phyloP scores from a whole-genome alignment of 2,329 filamentous ascomycete genomes.

The Ascochyta lentis region DNA sequence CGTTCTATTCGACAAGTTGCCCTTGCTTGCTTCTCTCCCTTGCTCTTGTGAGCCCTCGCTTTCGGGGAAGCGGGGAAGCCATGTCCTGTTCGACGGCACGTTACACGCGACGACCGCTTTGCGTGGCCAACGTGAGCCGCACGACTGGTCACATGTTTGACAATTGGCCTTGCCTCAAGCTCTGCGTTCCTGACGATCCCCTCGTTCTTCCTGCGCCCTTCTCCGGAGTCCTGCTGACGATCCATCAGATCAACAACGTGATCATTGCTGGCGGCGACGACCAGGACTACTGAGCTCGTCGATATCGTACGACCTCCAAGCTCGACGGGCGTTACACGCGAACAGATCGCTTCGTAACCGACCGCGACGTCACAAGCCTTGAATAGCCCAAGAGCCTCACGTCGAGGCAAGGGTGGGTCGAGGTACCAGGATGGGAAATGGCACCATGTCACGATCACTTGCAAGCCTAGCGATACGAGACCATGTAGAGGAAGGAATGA shows the following conservation, averaged over 20 bases:
- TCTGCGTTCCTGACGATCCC: conserved; percentile 1
- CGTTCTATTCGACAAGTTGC: conserved; percentile 17
- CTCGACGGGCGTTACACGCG: conserved; percentile 1
- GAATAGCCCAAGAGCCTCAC: background rate
- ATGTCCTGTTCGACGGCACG: conserved; percentile 16
- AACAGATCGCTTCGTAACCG: conserved; percentile 1
- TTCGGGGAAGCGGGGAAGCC: conserved; percentile 32
- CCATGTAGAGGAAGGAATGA: conserved; percentile 24
- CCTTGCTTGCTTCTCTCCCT: conserved; percentile 17
- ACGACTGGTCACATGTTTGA: conserved; percentile 5
- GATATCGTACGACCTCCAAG: background rate
- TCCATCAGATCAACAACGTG: conserved; percentile 77
- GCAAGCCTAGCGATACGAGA: conserved; percentile 21
- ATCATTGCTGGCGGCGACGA: conserved; percentile 89
- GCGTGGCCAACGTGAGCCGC: conserved; percentile 18
- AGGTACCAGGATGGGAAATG: background rate
- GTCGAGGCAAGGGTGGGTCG: conserved; percentile 3
- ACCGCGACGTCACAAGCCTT: background rate
- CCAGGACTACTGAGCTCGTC: conserved; percentile 73
- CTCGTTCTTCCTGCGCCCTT: conserved; percentile 5
- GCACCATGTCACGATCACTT: conserved; percentile 18
- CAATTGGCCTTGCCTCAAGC: background rate
- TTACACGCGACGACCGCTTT: conserved; percentile 30
- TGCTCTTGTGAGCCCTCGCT: conserved; percentile 13
- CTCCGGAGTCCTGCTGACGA: conserved; percentile 21